Evolutionary conservation across 495 filamentous ascomycete species (phyloP), one percentile per base, ranked within the genome.

Genomic region (Saxophila tyrrhenica): DNA sequence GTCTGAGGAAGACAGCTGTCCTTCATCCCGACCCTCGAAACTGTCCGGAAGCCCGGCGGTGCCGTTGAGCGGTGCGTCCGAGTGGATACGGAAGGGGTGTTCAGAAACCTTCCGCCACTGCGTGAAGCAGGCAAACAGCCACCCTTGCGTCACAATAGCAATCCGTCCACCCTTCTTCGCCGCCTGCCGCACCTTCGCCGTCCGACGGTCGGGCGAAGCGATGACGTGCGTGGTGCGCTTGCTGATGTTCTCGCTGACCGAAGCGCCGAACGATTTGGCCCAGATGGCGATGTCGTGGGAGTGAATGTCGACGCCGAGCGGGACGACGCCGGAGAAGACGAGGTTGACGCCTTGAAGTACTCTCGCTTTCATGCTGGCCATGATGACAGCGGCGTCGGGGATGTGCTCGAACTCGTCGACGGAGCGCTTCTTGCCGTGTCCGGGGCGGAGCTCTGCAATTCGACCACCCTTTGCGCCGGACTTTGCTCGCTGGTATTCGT

Each of bases 281-380:
- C 90, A 94, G 17, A 87, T 70, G 1, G 83, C 87, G 39, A 94
- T 83, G 65, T 98, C 92, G 20, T 65, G 78, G 73, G 57, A 69
- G 56, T 81, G 75, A 39, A 86, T 78, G 58, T 94, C 81, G n/a
- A 83, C 75, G 3, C 82, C 82, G 3, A 92, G 65, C 17, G 90
- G 90, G 10, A 96, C 78, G 5, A 98, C 80, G 3, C 94, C 92
- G 0, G 92, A 95, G 57, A 96, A 84, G 3, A 92, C 88, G 32
- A 98, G 71, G 5, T 78, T 76, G 21, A 80, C 79, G 16, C 79
- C 83, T 0, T 71, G 75, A 1, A 98, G 80, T 10, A 90, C 80
- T 22, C 73, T 70, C 0, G 70, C 65, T 67, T 97, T 97, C 63
- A 96, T 79, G 25, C 67, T 64, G 16, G 87, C 83, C 73, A 99